These are phyloP conservation scores for Talaromyces sp. DNA, from an alignment of 2,329 filamentous ascomycete genomes.

Conservation along the genomic window DNA sequence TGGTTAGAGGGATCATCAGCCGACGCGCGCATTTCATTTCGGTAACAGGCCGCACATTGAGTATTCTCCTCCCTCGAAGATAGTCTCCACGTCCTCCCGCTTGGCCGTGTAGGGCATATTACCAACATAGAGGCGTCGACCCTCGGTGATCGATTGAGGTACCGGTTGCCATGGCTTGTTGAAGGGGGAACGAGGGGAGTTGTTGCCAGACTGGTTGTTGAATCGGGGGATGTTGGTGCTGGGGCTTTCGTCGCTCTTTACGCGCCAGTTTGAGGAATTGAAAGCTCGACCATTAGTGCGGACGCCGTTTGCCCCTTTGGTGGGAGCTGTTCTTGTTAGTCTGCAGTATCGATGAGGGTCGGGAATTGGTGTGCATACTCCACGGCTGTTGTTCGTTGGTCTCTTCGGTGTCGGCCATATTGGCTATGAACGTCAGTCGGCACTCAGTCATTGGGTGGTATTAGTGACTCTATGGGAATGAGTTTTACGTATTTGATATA, in stretches of 20 bases:
- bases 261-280: slow-evolving; percentile 41
- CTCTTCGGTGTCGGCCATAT: slow-evolving; percentile 18
- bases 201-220: slow-evolving; percentile 27
- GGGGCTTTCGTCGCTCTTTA: slow-evolving; percentile 37
- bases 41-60: slow-evolving; percentile 27
- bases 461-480: neutral
- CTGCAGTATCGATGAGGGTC: slow-evolving; percentile 3
- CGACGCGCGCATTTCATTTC: slow-evolving; percentile 7
- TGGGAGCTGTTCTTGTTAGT: slow-evolving; percentile 26
- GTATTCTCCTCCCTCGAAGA: slow-evolving; percentile 45
- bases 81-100: slow-evolving; percentile 46
- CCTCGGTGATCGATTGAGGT: slow-evolving; percentile 38
- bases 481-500: neutral
- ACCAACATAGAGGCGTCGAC: slow-evolving; percentile 51
- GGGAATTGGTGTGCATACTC: slow-evolving; percentile 14
- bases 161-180: slow-evolving; percentile 22
- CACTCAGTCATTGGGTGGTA: neutral
- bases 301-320: slow-evolving; percentile 32
- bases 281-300: slow-evolving; percentile 37
- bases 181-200: slow-evolving; percentile 31
- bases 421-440: neutral
- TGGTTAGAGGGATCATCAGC: slow-evolving; percentile 22
- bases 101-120: slow-evolving; percentile 56
- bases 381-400: slow-evolving; percentile 15
- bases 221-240: slow-evolving; percentile 28